Percentiles rank a stretch among this genome's conserved stretches.
These are phyloP conservation scores for thale cress (Arabidopsis thaliana) DNA, from an alignment of 345 rosid genomes.

Conservation along the genomic window DNA sequence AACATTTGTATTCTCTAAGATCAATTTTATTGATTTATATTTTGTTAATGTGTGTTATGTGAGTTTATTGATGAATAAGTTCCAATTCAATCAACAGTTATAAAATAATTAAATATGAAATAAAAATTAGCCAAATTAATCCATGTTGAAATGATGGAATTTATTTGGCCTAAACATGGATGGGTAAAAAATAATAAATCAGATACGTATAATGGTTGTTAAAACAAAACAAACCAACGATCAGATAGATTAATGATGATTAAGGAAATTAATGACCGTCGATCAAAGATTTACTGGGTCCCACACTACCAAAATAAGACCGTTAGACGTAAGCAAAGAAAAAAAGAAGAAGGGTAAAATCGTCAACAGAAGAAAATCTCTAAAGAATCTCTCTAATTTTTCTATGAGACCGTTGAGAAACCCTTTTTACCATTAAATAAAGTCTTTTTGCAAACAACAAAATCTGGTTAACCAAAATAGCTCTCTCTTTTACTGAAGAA, in stretches of 20 bases:
- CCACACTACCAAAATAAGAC: constrained; percentile 38
- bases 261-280: constrained; percentile 33
- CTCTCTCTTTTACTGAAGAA: not conserved
- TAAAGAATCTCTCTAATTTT: not conserved
- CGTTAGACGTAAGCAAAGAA: constrained; percentile 19
- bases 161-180: too few relatives aligned
- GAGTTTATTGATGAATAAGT: too few relatives aligned
- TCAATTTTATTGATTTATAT: not conserved
- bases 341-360: constrained; percentile 2
- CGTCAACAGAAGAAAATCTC: not conserved
- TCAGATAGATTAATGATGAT: not conserved
- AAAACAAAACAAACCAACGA: not conserved
- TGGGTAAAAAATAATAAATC: too few relatives aligned
- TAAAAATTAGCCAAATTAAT: too few relatives aligned
- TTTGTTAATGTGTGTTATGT: too few relatives aligned
- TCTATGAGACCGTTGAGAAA: constrained; percentile 37
- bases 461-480: not conserved
- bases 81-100: too few relatives aligned
- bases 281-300: constrained; percentile 23
- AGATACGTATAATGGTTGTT: too few relatives aligned
- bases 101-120: too few relatives aligned
- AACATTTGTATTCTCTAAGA: not conserved
- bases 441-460: constrained; percentile 21
- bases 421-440: constrained; percentile 25
- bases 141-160: too few relatives aligned